A percentile compares a stretch with the other conserved stretches of the same genome.
phyloP scores from a whole-genome alignment of 2,329 filamentous ascomycete genomes.

The Colletotrichum sansevieriae region DNA sequence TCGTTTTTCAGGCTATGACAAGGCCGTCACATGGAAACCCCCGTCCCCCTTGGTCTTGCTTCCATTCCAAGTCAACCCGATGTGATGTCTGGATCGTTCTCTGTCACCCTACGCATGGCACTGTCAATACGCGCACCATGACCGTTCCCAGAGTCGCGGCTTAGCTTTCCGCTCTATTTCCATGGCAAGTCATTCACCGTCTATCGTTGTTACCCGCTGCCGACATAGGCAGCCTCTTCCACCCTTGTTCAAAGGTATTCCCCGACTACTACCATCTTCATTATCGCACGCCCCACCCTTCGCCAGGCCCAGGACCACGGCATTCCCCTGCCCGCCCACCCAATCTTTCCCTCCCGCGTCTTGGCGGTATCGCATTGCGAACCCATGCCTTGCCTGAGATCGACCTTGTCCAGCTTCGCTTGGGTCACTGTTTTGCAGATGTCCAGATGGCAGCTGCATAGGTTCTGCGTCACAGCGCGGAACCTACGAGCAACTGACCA shows the following conservation, averaged over 20 bases:
- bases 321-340: constrained; percentile 5
- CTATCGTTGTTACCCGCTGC: constrained; percentile 1
- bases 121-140: constrained; percentile 7
- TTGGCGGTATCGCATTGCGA: constrained; percentile 15
- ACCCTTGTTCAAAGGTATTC: background rate
- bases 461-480: constrained; percentile 38
- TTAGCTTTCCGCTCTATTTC: constrained; percentile 13
- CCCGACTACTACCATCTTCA: constrained; percentile 1
- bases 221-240: constrained; percentile 23
- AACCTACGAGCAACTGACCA: constrained; percentile 30
- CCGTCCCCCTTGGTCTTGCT: constrained; percentile 8
- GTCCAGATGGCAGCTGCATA: constrained; percentile 21
- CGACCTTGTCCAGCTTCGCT: constrained; percentile 7
- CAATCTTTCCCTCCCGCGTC: background rate
- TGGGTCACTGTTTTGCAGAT: constrained; percentile 17
- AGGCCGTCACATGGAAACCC: constrained; percentile 15
- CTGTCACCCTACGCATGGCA: constrained; percentile 1
- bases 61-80: constrained; percentile 22
- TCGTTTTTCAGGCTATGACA: constrained; percentile 27
- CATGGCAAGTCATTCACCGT: constrained; percentile 12
- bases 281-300: constrained; percentile 16
- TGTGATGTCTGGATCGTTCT: constrained; percentile 13
- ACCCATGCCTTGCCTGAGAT: constrained; percentile 1
- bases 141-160: constrained; percentile 19
- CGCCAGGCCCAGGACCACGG: constrained; percentile 12